Base-by-base conservation (phyloP, 2,329 filamentous ascomycete genomes). In the Phialophora verrucosa region DNA sequence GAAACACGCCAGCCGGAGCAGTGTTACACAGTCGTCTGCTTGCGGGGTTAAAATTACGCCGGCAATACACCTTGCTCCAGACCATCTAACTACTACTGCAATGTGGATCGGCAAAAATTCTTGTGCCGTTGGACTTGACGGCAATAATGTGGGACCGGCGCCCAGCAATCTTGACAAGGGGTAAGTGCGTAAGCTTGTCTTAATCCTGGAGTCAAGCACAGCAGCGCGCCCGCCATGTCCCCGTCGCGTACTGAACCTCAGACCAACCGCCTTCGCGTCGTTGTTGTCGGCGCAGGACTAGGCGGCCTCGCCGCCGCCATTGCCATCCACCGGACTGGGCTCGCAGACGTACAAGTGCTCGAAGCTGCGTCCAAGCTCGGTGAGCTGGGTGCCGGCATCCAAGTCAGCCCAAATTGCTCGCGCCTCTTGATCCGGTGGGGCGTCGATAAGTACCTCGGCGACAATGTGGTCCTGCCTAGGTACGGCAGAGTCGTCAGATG, bases 341-440 rank as follows among this genome's bases (percentile, higher is more conserved):
- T 57, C 7, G 54, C 54, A 25, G 54, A 57, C n/a, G 54, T 57
- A 25, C 54, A 57, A 38, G 54, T 57, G 54, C 54, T 57, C 54
- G 54, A 57, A 42, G 54, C 54, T 6, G 54, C 54, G 31, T 57
- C 54, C 54, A 42, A 57, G 54, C 54, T 57, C 54, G 54, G 54
- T 42, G 54, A 57, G 31, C 31, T 57, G 17, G 54, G 54, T 20
- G 54, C 54, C 54, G 54, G 54, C 17, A 57, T 57, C 54, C 54
- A 57, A 57, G 54, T 57, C 54, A 57, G 54, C 31, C 54, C 54
- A 14, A 57, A 57, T 35, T 57, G 54, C 31, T 57, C 54, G 54
- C 54, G 54, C 29, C 54, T 57, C 54, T 57, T 57, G 54, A 57
- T 57, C 32, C 31, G 54, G 35, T 57, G 54, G 54, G 54, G 54